phyloP scores from a whole-genome alignment of 2,329 filamentous ascomycete species.

The Penicillium expansum region DNA sequence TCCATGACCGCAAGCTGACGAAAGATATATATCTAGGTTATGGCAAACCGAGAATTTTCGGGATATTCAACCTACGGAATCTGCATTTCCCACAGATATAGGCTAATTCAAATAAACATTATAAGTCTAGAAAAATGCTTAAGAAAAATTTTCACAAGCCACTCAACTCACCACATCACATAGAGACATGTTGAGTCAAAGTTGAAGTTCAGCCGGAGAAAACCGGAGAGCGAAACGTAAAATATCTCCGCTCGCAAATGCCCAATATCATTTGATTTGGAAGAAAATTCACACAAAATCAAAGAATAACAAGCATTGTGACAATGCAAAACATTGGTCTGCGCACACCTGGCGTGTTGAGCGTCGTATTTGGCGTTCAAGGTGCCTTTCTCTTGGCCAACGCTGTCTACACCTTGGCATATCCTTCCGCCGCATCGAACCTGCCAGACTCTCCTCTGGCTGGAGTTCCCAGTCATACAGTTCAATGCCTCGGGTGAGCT shows the following conservation, averaged over 20 bases:
- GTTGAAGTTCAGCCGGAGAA: neutral
- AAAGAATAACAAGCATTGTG: neutral
- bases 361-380: conserved; percentile 5
- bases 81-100: neutral
- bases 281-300: neutral
- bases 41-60: neutral
- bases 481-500: conserved; percentile 1
- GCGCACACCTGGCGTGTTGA: conserved; percentile 2
- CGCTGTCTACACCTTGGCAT: conserved; percentile 3
- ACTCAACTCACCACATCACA: neutral
- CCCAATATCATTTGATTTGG: neutral
- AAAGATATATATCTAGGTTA: no score
- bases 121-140: neutral
- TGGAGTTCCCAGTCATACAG: neutral
- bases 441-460: conserved; percentile 1
- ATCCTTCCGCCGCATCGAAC: conserved; percentile 1
- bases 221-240: neutral
- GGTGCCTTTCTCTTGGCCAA: conserved; percentile 8
- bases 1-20: no score
- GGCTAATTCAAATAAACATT: neutral
- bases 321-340: conserved; percentile 24
- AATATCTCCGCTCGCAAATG: neutral
- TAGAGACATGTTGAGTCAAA: neutral
- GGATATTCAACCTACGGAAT: neutral
- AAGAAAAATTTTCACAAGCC: neutral